phyloP scores from a whole-genome alignment of 306 rosid genomes.

The Glycyrrhiza uralensis region DNA sequence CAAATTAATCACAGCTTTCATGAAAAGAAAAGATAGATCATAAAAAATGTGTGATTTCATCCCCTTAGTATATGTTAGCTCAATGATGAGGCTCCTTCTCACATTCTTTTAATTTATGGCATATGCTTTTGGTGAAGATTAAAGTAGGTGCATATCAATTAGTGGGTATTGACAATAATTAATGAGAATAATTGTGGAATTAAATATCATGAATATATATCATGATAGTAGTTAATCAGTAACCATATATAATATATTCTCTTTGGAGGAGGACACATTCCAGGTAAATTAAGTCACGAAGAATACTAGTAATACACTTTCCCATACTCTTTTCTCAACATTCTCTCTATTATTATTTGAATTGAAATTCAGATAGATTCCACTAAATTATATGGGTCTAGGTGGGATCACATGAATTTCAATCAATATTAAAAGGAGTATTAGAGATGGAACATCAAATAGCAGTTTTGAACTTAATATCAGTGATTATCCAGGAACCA shows the following conservation, averaged over 20 bases:
- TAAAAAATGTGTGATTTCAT: slow-evolving; percentile 28
- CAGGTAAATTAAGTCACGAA: neutral
- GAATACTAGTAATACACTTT: no score
- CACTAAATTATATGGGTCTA: no score
- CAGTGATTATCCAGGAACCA: neutral
- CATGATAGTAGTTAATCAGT: slow-evolving; percentile 3
- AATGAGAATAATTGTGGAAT: slow-evolving; percentile 23
- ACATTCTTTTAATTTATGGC: neutral
- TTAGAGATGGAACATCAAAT: no score
- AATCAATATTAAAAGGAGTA: no score
- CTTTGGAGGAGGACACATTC: neutral
- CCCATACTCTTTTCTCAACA: no score
- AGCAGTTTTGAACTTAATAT: neutral
- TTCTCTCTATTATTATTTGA: no score
- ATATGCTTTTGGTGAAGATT: slow-evolving; percentile 36
- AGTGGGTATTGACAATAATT: slow-evolving; percentile 31
- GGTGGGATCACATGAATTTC: no score
- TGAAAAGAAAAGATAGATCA: slow-evolving; percentile 31
- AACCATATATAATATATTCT: slow-evolving; percentile 26
- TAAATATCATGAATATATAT: slow-evolving; percentile 21
- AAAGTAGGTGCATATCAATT: slow-evolving; percentile 25
- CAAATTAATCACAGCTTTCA: slow-evolving; percentile 9
- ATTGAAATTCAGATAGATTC: no score
- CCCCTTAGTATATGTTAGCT: no score
- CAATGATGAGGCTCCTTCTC: slow-evolving; percentile 23